phyloP scores from a whole-genome alignment of 441 rosid genomes.

The Theobroma grandiflorum region DNA sequence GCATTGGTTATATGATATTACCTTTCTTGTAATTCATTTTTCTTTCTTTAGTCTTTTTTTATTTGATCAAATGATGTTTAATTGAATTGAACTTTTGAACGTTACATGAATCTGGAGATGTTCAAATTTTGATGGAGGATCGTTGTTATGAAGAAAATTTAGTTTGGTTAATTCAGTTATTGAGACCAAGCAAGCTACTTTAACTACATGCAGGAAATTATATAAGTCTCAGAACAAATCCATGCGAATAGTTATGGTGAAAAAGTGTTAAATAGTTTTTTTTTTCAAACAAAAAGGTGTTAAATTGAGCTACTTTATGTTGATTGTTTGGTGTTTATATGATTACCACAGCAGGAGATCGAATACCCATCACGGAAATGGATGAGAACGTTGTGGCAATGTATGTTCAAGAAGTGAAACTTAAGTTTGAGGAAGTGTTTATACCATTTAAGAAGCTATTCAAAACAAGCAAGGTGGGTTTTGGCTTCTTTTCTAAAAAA shows the following conservation, averaged over 20 bases:
- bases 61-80: background rate
- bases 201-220: background rate
- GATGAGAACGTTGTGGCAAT: conserved; percentile 70
- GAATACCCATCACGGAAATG: conserved; percentile 64
- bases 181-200: background rate
- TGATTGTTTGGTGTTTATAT: conserved; percentile 4
- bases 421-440: conserved; percentile 55
- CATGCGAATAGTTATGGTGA: background rate
- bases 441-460: conserved; percentile 67
- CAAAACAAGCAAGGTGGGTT: conserved; percentile 45
- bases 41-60: background rate
- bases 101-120: conserved; percentile 1
- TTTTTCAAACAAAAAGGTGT: background rate
- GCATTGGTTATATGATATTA: conserved; percentile 12
- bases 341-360: conserved; percentile 58
- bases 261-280: background rate
- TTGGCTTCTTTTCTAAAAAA: background rate
- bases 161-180: background rate
- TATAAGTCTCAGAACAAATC: background rate
- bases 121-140: conserved; percentile 9
- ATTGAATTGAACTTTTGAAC: background rate
- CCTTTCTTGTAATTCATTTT: background rate
- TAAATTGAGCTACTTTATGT: background rate
- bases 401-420: conserved; percentile 69
- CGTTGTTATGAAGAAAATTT: background rate